These are phyloP conservation scores for Hanseniaspora thailandica DNA, from an alignment of 805 yeast species.

Conservation along the genomic window DNA sequence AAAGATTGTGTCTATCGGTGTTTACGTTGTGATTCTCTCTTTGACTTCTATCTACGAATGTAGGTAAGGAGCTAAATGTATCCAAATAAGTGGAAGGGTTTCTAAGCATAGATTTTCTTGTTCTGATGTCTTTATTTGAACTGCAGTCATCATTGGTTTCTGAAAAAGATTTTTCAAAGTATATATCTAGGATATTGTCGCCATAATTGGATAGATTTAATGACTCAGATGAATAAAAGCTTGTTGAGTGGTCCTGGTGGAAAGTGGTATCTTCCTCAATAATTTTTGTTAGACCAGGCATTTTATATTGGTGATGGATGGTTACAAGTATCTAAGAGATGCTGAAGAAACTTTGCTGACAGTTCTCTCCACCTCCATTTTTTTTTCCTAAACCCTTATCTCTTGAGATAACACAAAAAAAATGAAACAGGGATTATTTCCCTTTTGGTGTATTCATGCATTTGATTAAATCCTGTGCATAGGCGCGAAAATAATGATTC, in stretches of 20 bases:
- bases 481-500: no score
- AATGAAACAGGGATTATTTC: no score
- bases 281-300: background rate
- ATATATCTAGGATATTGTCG: background rate
- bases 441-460: no score
- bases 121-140: background rate
- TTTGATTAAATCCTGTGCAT: no score
- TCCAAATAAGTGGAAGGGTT: background rate
- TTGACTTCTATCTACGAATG: background rate
- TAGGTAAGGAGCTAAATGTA: background rate
- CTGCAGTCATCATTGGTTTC: background rate
- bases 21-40: no score
- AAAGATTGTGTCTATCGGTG: background rate
- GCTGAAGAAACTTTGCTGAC: no score
- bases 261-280: background rate
- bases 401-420: no score
- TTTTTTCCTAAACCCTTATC: no score
- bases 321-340: no score
- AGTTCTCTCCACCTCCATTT: no score
- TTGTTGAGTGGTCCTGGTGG: background rate
- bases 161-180: background rate
- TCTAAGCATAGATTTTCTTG: background rate
- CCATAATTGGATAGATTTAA: background rate
- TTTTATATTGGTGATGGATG: background rate
- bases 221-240: background rate